These are phyloP conservation scores for Calonectria hongkongensis DNA, from an alignment of 2,329 filamentous ascomycete species.

Conservation along the genomic window DNA sequence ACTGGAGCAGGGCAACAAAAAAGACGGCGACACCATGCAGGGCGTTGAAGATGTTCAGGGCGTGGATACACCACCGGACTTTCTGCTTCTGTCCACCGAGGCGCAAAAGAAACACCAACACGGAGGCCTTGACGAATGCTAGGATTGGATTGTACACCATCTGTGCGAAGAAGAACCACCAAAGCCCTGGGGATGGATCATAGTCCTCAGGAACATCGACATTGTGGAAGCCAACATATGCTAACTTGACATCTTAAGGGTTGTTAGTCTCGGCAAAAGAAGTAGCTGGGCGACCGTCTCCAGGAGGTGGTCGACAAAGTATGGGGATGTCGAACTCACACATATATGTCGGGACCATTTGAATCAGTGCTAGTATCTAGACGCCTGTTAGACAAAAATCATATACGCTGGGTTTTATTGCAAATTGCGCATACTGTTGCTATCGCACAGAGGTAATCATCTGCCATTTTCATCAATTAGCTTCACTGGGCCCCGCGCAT, in stretches of 20 bases:
- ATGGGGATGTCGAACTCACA: not conserved
- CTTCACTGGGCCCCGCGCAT: not conserved
- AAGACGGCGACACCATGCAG: slow-evolving; percentile 60
- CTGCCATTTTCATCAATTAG: slow-evolving; percentile 23
- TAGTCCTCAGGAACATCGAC: slow-evolving; percentile 32
- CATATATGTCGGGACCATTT: slow-evolving; percentile 37
- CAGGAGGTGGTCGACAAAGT: too few relatives aligned
- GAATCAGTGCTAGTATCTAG: slow-evolving; percentile 38
- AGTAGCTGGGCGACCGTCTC: not conserved
- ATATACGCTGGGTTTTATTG: not conserved
- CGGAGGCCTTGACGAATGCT: slow-evolving; percentile 65
- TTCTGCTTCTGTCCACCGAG: slow-evolving; percentile 59
- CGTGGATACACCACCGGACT: slow-evolving; percentile 55
- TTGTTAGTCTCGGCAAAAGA: not conserved
- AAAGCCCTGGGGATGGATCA: slow-evolving; percentile 30
- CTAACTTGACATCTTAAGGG: slow-evolving; percentile 36
- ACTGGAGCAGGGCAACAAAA: slow-evolving; percentile 62
- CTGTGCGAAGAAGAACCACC: slow-evolving; percentile 62
- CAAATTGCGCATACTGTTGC: slow-evolving; percentile 36
- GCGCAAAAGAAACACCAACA: slow-evolving; percentile 65
- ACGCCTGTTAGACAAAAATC: slow-evolving; percentile 15
- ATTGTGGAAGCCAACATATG: slow-evolving; percentile 39
- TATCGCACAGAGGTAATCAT: slow-evolving; percentile 41
- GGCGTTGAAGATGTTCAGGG: slow-evolving; percentile 59
- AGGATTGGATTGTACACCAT: slow-evolving; percentile 67